A percentile compares a stretch with the other conserved stretches of the same genome.
Evolutionary conservation across 2,329 filamentous ascomycete species (phyloP).

Genomic region (Xylaria sp.): DNA sequence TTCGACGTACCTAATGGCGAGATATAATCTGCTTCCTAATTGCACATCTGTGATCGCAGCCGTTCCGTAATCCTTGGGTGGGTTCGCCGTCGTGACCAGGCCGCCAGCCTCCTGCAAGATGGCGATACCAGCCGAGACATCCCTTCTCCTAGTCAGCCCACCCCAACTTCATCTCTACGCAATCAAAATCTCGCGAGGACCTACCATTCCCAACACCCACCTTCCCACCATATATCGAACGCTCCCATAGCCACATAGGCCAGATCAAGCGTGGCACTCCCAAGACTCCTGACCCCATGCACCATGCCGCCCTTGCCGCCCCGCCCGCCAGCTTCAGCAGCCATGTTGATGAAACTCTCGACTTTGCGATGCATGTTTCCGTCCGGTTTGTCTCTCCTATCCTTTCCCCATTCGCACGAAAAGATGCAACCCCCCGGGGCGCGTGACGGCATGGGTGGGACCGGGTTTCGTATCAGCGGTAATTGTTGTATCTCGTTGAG

Average conservation of each 20-base stretch:
- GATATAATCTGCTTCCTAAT: conserved; percentile 75
- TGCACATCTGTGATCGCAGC: conserved; percentile 68
- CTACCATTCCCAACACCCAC: conserved; percentile 82
- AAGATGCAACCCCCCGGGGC: conserved; percentile 78
- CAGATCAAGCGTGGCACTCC: conserved; percentile 78
- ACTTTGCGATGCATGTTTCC: conserved; percentile 79
- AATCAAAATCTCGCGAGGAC: conserved; percentile 37
- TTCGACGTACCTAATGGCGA: conserved; percentile 67
- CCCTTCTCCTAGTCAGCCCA: conserved; percentile 57
- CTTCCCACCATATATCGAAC: conserved; percentile 87
- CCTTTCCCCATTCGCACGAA: conserved; percentile 83
- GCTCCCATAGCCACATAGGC: conserved; percentile 80
- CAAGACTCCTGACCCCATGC: conserved; percentile 77
- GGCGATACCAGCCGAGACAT: conserved; percentile 80
- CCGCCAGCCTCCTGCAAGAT: conserved; percentile 80
- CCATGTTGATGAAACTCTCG: conserved; percentile 80
- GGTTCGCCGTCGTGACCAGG: conserved; percentile 78
- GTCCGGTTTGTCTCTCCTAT: conserved; percentile 71
- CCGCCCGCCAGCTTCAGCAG: conserved; percentile 70
- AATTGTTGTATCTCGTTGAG: conserved; percentile 72
- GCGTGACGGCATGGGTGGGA: conserved; percentile 70
- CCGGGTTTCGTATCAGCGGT: conserved; percentile 71
- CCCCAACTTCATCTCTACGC: neutral
- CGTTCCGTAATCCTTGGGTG: conserved; percentile 67
- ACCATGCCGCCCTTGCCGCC: conserved; percentile 81